These are phyloP conservation scores for Raffaelea albimanens DNA, from an alignment of 2,329 filamentous ascomycete genomes.

Conservation along the genomic window DNA sequence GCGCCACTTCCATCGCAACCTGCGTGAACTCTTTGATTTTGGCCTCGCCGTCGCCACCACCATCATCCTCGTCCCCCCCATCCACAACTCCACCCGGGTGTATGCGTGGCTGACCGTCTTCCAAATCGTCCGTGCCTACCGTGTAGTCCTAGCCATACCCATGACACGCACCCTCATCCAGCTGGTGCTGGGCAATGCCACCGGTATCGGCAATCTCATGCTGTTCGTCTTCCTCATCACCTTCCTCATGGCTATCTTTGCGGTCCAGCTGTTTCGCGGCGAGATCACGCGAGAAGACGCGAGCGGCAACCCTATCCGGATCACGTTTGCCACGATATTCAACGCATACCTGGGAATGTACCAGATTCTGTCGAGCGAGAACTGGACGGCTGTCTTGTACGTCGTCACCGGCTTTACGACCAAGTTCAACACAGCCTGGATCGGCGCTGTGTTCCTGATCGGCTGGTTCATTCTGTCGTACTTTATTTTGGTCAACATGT, in stretches of 20 bases:
- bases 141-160: conserved; percentile 80
- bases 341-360: conserved; percentile 98
- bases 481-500: conserved; percentile 98
- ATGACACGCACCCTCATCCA: conserved; percentile 80
- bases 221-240: conserved; percentile 94
- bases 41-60: conserved; percentile 70
- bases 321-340: conserved; percentile 84
- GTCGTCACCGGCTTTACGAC: conserved; percentile 63
- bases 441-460: conserved; percentile 82
- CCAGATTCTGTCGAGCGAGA: conserved; percentile 88
- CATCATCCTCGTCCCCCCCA: conserved; percentile 75
- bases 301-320: conserved; percentile 51
- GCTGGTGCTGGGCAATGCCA: conserved; percentile 81
- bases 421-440: conserved; percentile 69
- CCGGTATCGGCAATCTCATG: conserved; percentile 88
- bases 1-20: conserved; percentile 66
- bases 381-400: conserved; percentile 88
- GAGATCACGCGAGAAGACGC: conserved; percentile 60
- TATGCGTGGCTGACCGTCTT: conserved; percentile 91
- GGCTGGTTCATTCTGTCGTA: conserved; percentile 94
- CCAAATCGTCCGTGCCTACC: conserved; percentile 85
- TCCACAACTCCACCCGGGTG: conserved; percentile 58
- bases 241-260: conserved; percentile 88
- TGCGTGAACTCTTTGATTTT: conserved; percentile 72
- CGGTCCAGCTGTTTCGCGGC: conserved; percentile 83